Conservation (phyloP, 306 rosid genomes). For the Prunus dulcis region DNA sequence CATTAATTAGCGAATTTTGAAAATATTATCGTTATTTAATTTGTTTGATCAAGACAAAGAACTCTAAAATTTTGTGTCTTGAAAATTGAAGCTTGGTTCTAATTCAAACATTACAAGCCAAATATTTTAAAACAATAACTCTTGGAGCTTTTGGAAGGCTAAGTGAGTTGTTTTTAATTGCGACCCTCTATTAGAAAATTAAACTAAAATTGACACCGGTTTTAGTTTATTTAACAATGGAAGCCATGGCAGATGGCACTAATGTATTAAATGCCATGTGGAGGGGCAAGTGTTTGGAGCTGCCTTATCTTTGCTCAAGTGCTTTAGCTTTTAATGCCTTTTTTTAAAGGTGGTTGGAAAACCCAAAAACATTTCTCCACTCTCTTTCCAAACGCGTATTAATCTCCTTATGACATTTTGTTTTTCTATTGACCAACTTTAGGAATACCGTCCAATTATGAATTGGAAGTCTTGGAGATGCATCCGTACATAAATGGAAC, state of each 20-base stretch:
- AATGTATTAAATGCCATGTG: not conserved
- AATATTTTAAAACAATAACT: not conserved
- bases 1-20: no score
- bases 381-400: not conserved
- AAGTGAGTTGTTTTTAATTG: not conserved
- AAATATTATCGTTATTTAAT: no score
- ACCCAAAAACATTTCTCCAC: not conserved
- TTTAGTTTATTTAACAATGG: not conserved
- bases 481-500: no score
- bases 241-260: not conserved
- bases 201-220: not conserved
- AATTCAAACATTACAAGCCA: not conserved
- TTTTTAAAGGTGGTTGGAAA: not conserved
- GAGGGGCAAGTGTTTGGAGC: slow-evolving; percentile 4
- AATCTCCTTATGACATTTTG: not conserved
- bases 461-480: no score
- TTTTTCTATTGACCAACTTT: not conserved
- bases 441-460: no score
- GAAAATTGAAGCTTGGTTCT: no score
- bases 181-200: no score
- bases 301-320: not conserved
- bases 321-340: not conserved
- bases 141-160: not conserved
- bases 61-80: no score
- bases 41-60: no score